phyloP scores from a whole-genome alignment of 345 rosid genomes.

The Corymbia maculata region DNA sequence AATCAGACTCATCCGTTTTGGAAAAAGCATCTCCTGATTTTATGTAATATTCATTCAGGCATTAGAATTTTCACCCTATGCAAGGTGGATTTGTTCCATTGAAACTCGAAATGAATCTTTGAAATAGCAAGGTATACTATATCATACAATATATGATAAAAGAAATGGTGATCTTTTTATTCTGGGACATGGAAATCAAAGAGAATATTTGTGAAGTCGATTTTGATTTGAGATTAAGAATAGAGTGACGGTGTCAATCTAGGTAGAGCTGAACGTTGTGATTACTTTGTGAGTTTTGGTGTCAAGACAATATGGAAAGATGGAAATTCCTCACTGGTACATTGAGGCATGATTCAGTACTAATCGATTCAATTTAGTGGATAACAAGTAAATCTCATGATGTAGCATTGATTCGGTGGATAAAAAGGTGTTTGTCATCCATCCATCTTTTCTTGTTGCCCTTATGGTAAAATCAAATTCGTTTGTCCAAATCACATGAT shows the following conservation, averaged over 20 bases:
- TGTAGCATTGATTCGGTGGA: not conserved
- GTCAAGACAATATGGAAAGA: no score
- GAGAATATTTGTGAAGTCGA: no score
- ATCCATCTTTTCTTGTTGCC: rapidly evolving
- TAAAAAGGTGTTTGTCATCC: not conserved
- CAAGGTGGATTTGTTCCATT: not conserved
- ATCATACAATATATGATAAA: no score
- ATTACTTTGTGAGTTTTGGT: no score
- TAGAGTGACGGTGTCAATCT: no score
- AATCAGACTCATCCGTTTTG: not conserved
- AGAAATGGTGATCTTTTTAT: not conserved
- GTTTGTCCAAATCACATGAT: not conserved
- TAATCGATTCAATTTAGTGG: not conserved
- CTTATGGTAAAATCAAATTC: not conserved
- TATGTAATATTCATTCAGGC: not conserved
- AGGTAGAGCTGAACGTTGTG: no score
- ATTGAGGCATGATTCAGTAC: not conserved
- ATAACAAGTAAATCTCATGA: not conserved
- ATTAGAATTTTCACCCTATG: not conserved
- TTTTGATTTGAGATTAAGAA: no score
- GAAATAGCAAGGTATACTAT: not conserved
- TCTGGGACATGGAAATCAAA: not conserved
- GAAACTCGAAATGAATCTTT: not conserved
- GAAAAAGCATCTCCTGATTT: not conserved
- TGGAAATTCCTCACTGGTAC: no score